phyloP scores from a whole-genome alignment of 2,329 filamentous ascomycete species.

The Aspergillus sojae region DNA sequence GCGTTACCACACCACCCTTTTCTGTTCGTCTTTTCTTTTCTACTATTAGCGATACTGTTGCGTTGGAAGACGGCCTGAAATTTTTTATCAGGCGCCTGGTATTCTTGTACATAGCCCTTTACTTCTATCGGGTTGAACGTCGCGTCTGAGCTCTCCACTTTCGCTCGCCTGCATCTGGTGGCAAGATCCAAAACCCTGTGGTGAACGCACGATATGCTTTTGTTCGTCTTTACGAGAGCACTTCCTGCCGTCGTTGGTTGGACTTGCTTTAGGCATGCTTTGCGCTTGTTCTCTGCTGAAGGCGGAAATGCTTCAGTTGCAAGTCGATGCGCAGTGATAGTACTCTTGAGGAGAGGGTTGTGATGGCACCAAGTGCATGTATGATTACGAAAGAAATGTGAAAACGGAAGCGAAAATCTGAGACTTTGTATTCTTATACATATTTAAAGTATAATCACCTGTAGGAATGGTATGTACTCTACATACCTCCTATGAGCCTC shows the following conservation, averaged over 20 bases:
- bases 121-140: constrained; percentile 13
- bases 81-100: constrained; percentile 16
- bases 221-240: not conserved
- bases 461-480: too few species aligned
- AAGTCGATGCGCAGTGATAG: constrained; percentile 8
- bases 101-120: constrained; percentile 27
- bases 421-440: constrained; percentile 25
- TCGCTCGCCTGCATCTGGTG: not conserved
- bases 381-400: constrained; percentile 44
- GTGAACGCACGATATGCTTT: not conserved
- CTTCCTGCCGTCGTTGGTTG: not conserved
- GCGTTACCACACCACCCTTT: not conserved
- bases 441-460: not conserved
- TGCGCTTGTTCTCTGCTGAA: not conserved
- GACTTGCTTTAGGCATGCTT: not conserved
- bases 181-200: not conserved
- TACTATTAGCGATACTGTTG: constrained; percentile 12
- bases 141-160: constrained; percentile 10
- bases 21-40: constrained; percentile 2
- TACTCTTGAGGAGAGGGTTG: constrained; percentile 14
- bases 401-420: constrained; percentile 32
- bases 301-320: not conserved
- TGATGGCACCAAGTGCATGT: constrained; percentile 28
- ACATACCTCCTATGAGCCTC: too few species aligned
- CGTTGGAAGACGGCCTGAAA: constrained; percentile 14